Evolutionary conservation across 164 flowering plant species (phyloP), one percentile per base, ranked within the genome.

Genomic region (Stephania yunnanensis): DNA sequence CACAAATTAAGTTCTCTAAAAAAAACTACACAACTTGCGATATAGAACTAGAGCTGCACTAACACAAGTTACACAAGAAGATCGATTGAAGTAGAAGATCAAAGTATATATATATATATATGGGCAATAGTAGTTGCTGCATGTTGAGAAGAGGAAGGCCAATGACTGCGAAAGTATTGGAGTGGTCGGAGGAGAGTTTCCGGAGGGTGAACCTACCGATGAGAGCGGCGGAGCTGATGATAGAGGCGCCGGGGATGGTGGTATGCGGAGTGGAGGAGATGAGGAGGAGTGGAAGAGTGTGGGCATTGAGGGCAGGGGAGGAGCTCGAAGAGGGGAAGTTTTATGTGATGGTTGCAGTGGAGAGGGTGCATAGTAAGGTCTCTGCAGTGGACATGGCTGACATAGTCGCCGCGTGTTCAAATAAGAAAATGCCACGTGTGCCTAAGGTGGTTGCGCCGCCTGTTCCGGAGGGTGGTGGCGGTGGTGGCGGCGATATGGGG

Each of bases 151-250:
- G 29, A 55, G 0, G 29, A 42, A 36, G 19, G 25, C 75, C 42
- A 25, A 25, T 25, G 15, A 36, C 70, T 5, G 80, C 86, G 2
- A 80, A 66, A 67, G 74, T 85, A 6, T 65, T 80, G 9, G 87
- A 80, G 55, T 25, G 25, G 25, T 20, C 61, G 3, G 10, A 72
- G 0, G 87, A 87, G 17, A 74, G 71, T 22, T 63, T 80, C 19
- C 73, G 73, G 65, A 52, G 69, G 25, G 64, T 87, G 7, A 67
- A 74, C 5, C 45, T 80, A 15, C 87, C 88, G 0, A 74, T 86
- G 2, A 83, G 75, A n/a, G 87, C 86, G 1, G 90, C 85, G 10
- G 88, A 87, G 86, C 74, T 85, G 75, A 87, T 87, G 90, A 76
- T 87, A 3, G 90, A 87, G 19, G 69, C 72, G 7, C 87, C 87